Conservation (phyloP, 768 basidiomycete genomes). For the Tricholoma terreum region DNA sequence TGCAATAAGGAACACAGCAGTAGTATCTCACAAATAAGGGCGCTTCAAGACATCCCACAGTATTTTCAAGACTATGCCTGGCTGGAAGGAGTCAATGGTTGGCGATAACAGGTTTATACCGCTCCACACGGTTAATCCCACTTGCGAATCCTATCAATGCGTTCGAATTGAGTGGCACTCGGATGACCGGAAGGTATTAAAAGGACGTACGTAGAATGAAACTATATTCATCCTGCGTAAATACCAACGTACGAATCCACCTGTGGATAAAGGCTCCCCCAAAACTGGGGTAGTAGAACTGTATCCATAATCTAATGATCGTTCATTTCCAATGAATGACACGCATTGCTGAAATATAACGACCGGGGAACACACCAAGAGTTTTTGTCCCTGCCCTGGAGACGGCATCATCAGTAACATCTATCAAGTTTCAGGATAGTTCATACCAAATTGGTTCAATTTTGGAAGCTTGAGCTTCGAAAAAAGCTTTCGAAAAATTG, state of each 20-base stretch:
- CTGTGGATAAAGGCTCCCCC: background rate
- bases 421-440: background rate
- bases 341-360: background rate
- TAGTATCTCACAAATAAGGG: background rate
- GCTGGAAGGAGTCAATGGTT: background rate
- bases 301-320: background rate
- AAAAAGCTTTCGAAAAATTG: background rate
- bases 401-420: background rate
- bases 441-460: background rate
- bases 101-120: background rate
- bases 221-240: background rate
- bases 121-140: background rate
- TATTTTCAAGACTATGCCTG: background rate
- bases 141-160: background rate
- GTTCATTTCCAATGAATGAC: background rate
- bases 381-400: background rate
- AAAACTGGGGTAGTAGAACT: background rate
- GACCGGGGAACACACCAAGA: background rate
- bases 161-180: background rate
- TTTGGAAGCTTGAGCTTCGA: background rate
- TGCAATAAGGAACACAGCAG: too few relatives aligned
- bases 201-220: background rate
- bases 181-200: background rate
- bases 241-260: background rate
- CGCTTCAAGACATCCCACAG: background rate